Conservation (phyloP, 2,329 filamentous ascomycete genomes). For the Rhinocladiella mackenziei region DNA sequence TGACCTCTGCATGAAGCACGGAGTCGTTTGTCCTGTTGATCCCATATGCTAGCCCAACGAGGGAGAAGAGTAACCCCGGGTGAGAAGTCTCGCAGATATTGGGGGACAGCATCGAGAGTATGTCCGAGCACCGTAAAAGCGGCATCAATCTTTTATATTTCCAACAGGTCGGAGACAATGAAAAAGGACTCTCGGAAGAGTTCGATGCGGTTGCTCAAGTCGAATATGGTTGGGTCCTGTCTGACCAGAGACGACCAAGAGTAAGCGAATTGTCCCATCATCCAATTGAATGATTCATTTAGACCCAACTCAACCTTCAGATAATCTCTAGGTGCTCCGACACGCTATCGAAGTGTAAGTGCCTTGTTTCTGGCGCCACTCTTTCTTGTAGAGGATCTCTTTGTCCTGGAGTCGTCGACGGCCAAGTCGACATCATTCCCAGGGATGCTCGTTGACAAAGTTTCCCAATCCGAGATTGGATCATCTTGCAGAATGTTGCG, state of each 20-base stretch:
- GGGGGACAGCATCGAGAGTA: slow-evolving; percentile 13
- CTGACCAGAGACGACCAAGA: slow-evolving; percentile 11
- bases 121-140: slow-evolving; percentile 12
- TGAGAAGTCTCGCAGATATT: slow-evolving; percentile 10
- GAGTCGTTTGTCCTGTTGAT: slow-evolving; percentile 12
- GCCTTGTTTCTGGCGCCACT: neutral
- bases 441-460: neutral
- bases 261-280: slow-evolving; percentile 11
- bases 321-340: slow-evolving; percentile 5
- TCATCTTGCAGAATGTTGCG: slow-evolving; percentile 4
- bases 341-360: slow-evolving; percentile 6
- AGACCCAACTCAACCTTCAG: slow-evolving; percentile 13
- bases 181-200: slow-evolving; percentile 17
- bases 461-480: neutral
- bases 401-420: neutral
- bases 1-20: slow-evolving; percentile 8
- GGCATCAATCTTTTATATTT: slow-evolving; percentile 5
- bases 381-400: neutral
- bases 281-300: slow-evolving; percentile 15
- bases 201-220: slow-evolving; percentile 11
- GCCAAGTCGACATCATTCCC: neutral
- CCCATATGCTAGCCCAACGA: slow-evolving; percentile 15
- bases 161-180: slow-evolving; percentile 12
- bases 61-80: slow-evolving; percentile 15
- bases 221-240: slow-evolving; percentile 7